These are phyloP conservation scores for Pyrenopolyporus hunteri DNA, from an alignment of 495 filamentous ascomycete genomes.

Conservation along the genomic window DNA sequence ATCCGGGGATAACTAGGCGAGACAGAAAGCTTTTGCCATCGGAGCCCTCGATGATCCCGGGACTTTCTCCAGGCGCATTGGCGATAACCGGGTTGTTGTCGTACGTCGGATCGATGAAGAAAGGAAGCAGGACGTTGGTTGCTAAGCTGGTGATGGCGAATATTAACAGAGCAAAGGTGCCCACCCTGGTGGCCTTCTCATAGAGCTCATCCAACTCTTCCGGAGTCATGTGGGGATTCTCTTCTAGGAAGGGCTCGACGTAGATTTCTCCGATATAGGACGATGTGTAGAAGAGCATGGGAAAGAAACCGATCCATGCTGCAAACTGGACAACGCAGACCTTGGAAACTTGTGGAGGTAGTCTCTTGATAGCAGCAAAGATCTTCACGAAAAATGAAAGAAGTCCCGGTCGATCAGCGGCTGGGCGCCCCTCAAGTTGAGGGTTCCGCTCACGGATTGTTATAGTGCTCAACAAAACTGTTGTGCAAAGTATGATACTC, in stretches of 20 bases:
- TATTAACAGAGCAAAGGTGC: slow-evolving; percentile 84
- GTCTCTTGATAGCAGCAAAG: slow-evolving; percentile 71
- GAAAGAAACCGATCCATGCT: slow-evolving; percentile 95
- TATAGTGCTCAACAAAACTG: slow-evolving; percentile 68
- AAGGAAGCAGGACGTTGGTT: slow-evolving; percentile 79
- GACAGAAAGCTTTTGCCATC: slow-evolving; percentile 53
- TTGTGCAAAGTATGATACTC: slow-evolving; percentile 67
- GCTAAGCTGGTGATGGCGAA: slow-evolving; percentile 82
- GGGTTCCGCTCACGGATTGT: slow-evolving; percentile 81
- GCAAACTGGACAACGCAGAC: slow-evolving; percentile 89
- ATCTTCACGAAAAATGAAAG: slow-evolving; percentile 78
- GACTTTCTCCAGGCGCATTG: slow-evolving; percentile 29
- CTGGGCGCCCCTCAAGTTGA: slow-evolving; percentile 66
- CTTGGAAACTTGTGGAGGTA: slow-evolving; percentile 79
- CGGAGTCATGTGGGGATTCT: slow-evolving; percentile 75
- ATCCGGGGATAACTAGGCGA: slow-evolving; percentile 71
- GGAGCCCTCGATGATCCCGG: slow-evolving; percentile 37
- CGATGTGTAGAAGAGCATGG: slow-evolving; percentile 91
- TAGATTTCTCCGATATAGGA: slow-evolving; percentile 92
- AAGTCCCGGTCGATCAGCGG: slow-evolving; percentile 65
- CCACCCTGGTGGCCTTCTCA: slow-evolving; percentile 80
- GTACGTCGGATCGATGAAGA: slow-evolving; percentile 80
- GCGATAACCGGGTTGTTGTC: slow-evolving; percentile 45
- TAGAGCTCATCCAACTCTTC: slow-evolving; percentile 76
- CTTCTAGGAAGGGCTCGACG: slow-evolving; percentile 75